Evolutionary conservation across 805 yeast species (phyloP).

Genomic region (Candida xyloterini): DNA sequence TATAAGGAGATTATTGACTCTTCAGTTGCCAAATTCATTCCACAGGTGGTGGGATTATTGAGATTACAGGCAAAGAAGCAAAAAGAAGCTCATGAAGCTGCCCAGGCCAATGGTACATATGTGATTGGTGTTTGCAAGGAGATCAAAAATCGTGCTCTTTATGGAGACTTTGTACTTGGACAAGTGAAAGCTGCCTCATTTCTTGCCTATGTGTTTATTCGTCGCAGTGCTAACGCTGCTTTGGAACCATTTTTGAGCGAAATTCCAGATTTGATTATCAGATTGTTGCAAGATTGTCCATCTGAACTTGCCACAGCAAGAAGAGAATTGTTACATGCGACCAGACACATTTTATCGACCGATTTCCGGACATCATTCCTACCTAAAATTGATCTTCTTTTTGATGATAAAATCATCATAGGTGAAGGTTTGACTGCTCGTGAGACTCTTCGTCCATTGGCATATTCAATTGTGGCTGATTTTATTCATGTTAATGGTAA

Average conservation of each 20-base stretch:
- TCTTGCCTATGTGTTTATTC: slow-evolving; percentile 83
- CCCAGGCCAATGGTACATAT: slow-evolving; percentile 53
- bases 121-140: slow-evolving; percentile 72
- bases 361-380: slow-evolving; percentile 78
- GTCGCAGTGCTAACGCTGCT: slow-evolving; percentile 73
- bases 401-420: slow-evolving; percentile 82
- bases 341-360: slow-evolving; percentile 91
- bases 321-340: slow-evolving; percentile 89
- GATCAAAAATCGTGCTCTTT: slow-evolving; percentile 72
- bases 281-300: slow-evolving; percentile 93
- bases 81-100: slow-evolving; percentile 55
- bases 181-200: slow-evolving; percentile 97
- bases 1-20: slow-evolving; percentile 72
- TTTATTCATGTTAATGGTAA: slow-evolving; percentile 89
- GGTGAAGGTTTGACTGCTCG: slow-evolving; percentile 92
- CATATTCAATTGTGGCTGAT: slow-evolving; percentile 94
- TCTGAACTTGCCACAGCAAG: slow-evolving; percentile 88
- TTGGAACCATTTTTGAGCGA: slow-evolving; percentile 54
- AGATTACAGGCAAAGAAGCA: slow-evolving; percentile 82
- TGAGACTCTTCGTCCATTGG: slow-evolving; percentile 88
- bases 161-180: slow-evolving; percentile 84
- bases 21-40: slow-evolving; percentile 73
- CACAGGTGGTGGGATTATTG: slow-evolving; percentile 73
- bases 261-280: slow-evolving; percentile 83
- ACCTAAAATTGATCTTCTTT: slow-evolving; percentile 78